These are phyloP conservation scores for Nymphaea colorata DNA, from an alignment of 164 flowering plant genomes.

Conservation along the genomic window DNA sequence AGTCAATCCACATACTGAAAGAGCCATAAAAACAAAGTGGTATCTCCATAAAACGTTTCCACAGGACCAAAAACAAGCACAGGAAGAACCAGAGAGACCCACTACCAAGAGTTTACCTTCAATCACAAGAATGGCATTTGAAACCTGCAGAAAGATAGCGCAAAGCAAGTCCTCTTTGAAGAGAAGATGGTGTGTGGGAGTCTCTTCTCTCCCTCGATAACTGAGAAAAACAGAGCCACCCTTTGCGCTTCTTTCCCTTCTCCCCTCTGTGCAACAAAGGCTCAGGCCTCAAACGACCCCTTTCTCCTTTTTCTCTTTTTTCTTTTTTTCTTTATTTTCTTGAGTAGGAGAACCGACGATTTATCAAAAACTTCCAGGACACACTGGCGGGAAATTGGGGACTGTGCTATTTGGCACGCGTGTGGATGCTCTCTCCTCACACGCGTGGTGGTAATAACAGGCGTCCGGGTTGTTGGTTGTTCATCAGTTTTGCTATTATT, in stretches of 20 bases:
- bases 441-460: background rate
- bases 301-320: background rate
- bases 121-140: background rate
- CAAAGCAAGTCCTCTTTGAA: background rate
- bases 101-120: background rate
- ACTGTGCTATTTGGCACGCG: background rate
- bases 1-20: background rate
- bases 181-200: background rate
- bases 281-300: background rate
- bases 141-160: background rate
- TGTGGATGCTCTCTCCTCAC: background rate
- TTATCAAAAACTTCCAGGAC: background rate
- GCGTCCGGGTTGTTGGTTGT: background rate
- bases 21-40: background rate
- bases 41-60: background rate
- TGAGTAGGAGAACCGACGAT: background rate
- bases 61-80: background rate
- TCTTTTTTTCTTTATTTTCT: background rate
- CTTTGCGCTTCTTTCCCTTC: background rate
- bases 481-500: too few species aligned
- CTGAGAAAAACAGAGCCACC: background rate
- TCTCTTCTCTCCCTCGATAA: too few species aligned
- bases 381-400: slow-evolving; percentile 1
- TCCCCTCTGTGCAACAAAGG: background rate
- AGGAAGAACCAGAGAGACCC: background rate